Conservation (phyloP, 805 yeast genomes). For the Yueomyces sp. region DNA sequence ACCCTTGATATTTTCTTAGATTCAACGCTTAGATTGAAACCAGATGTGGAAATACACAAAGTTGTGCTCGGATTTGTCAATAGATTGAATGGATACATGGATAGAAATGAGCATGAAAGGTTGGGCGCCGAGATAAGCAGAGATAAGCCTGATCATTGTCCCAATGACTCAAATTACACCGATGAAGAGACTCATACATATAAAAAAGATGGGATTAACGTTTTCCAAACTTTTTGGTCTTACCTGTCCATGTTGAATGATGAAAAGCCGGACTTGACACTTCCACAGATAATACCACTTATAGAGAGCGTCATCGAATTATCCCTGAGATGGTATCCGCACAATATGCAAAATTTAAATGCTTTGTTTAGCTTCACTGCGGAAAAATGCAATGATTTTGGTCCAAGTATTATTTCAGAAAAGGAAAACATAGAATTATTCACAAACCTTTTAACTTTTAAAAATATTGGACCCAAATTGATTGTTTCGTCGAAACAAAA, state of each 20-base stretch:
- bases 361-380: slow-evolving; percentile 43
- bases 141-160: slow-evolving; percentile 5
- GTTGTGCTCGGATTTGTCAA: slow-evolving; percentile 60
- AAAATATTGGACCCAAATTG: slow-evolving; percentile 1
- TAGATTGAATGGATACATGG: slow-evolving; percentile 30
- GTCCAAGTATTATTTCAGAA: slow-evolving; percentile 1
- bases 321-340: slow-evolving; percentile 54
- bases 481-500: not conserved
- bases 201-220: slow-evolving; percentile 13
- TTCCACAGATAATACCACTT: slow-evolving; percentile 51
- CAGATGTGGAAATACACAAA: slow-evolving; percentile 53
- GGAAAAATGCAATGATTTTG: slow-evolving; percentile 26
- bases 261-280: slow-evolving; percentile 49
- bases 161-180: not conserved
- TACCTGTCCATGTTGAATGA: slow-evolving; percentile 45
- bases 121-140: slow-evolving; percentile 4
- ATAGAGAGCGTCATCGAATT: slow-evolving; percentile 54
- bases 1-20: slow-evolving; percentile 57
- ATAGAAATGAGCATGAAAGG: slow-evolving; percentile 1
- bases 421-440: slow-evolving; percentile 7
- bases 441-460: slow-evolving; percentile 9
- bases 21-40: slow-evolving; percentile 54
- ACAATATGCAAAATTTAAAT: slow-evolving; percentile 44
- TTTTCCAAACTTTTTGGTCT: slow-evolving; percentile 55
- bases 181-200: not conserved